phyloP scores from a whole-genome alignment of 192 early-diverging fungal genomes.

The Pilaira anomala region DNA sequence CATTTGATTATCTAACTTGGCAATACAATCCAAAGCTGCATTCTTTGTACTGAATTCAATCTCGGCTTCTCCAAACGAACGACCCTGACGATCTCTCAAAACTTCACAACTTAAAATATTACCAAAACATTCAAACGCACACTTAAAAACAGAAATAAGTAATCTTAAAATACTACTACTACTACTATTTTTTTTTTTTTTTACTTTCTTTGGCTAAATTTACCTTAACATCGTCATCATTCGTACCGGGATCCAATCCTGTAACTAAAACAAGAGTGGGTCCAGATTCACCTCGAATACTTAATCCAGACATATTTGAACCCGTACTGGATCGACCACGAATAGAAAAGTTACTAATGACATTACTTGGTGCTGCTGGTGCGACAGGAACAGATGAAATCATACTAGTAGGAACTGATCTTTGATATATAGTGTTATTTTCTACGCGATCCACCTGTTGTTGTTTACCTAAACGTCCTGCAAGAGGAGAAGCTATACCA shows the following conservation, averaged over 20 bases:
- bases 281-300: conserved; percentile 48
- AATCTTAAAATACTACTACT: not conserved
- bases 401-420: too few species aligned
- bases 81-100: conserved; percentile 33
- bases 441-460: not conserved
- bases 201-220: too few species aligned
- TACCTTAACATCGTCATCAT: conserved; percentile 52
- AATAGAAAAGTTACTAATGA: conserved; percentile 2
- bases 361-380: too few species aligned
- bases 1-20: conserved; percentile 43
- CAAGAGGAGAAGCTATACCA: not conserved
- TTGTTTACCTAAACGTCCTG: conserved; percentile 11
- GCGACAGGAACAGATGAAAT: too few species aligned
- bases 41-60: conserved; percentile 45
- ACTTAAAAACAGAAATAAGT: not conserved
- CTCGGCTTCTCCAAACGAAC: conserved; percentile 44
- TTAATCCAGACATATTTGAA: conserved; percentile 13
- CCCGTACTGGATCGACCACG: not conserved
- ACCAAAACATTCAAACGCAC: conserved; percentile 38
- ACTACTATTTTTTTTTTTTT: not conserved
- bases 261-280: conserved; percentile 46
- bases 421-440: too few species aligned
- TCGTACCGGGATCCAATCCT: conserved; percentile 47
- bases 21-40: conserved; percentile 42
- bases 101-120: conserved; percentile 38